Base-by-base conservation (phyloP, 2,329 filamentous ascomycete genomes). In the Verticillium albo-atrum region DNA sequence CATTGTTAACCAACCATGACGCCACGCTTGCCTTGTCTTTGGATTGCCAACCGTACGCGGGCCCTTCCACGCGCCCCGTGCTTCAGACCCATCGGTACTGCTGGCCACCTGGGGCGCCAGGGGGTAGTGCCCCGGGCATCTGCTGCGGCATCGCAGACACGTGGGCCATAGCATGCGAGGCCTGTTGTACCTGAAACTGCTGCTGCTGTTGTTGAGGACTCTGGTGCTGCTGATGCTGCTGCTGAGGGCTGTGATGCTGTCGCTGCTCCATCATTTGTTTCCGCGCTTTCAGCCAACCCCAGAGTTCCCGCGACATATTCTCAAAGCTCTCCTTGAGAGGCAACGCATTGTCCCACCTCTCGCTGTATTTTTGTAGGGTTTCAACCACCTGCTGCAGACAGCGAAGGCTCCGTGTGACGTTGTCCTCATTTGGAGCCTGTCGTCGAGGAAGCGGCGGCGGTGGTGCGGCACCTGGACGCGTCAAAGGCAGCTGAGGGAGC, bases 271-370 rank as follows among this genome's bases (percentile, higher is more conserved):
- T 71, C 64, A 74, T 65, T 50, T 72, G 70, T 54, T 70, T 71
- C 26, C 77, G 74, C 35, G 73, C 71, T 63, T 68, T 71, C 15
- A 86, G 71, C 3, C 75, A 72, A 3, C 78, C 73, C 26, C 79
- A 63, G 5, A 80, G 73, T 53, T 79, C 75, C 30, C 70, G 72
- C 4, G 79, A 85, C 14, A 78, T 76, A 55, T 70, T 68, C 62
- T 85, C 80, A 65, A 87, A 87, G 42, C 74, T 81, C 42, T 77
- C 72, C 61, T 79, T 76, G n/a, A 88, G 74, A 60, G 79, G 76
- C 34, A 78, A 73, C 2, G 83, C 82, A 61, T 86, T 79, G 3
- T 80, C 79, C 86, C 86, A 89, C 2, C 84, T 76, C 62, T 84
- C 77, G 34, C 84, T 84, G 60, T 83, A 87, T n/a, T 76, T 78